phyloP scores from a whole-genome alignment of 768 basidiomycete species.

The Suillus luteus region DNA sequence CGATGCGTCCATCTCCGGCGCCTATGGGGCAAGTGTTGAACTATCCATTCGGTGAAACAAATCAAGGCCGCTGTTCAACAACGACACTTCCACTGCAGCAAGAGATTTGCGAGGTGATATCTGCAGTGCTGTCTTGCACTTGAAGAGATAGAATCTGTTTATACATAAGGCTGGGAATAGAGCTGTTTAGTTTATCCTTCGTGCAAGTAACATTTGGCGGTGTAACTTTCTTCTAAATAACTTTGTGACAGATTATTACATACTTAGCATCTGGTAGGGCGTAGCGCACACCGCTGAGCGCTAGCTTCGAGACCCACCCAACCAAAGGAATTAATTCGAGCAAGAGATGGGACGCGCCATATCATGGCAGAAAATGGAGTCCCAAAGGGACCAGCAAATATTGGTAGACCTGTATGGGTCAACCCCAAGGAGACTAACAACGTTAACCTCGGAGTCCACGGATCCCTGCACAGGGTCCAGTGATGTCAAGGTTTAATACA shows the following conservation, averaged over 20 bases:
- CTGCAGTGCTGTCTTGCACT: neutral
- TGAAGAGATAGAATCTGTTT: too few species aligned
- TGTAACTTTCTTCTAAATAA: neutral
- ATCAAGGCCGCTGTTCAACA: neutral
- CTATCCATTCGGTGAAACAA: neutral
- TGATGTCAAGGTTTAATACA: neutral
- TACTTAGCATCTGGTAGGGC: neutral
- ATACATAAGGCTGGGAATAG: neutral
- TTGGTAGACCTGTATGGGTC: neutral
- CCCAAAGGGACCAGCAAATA: neutral
- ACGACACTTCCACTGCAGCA: neutral
- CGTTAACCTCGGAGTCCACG: neutral
- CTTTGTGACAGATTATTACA: neutral
- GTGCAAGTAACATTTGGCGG: neutral
- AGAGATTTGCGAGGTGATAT: neutral
- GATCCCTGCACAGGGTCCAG: neutral
- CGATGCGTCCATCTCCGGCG: constrained; percentile 42
- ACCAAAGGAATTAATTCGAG: neutral
- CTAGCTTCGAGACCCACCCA: neutral
- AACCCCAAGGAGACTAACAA: neutral
- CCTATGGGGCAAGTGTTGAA: constrained; percentile 44
- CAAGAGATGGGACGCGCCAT: neutral
- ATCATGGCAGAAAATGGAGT: neutral
- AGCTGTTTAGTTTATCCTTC: neutral
- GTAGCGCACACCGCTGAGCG: neutral